Evolutionary conservation across 1,284 basidiomycete species (phyloP), one percentile per base, ranked within the genome.

Genomic region (Boletus mariae): DNA sequence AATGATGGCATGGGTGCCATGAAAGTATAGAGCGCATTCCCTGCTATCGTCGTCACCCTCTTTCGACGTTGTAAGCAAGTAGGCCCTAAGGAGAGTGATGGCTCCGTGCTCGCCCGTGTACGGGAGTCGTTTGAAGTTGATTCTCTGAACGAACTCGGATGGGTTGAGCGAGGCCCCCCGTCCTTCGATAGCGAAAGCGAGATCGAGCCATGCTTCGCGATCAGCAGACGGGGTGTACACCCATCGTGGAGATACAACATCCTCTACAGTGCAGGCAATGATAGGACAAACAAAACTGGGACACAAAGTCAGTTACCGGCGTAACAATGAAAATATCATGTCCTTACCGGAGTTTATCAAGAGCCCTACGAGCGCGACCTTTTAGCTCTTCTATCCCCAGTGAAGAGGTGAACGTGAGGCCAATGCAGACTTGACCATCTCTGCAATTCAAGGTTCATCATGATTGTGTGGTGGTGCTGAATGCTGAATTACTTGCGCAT

Each of bases 21-120:
- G 61, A 45, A 62, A 63, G 49, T 63, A 62, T 10, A 62, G 17
- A 4, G 61, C 63, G 20, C 56, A 63, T 52, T 61, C 53, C 28
- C 15, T 43, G 20, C 4, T 13, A 17, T 28, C 23, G 20, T 51
- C 23, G 8, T 45, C 28, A 1, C n/a, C 35, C 7, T 45, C 42
- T 2, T 47, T n/a, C 23, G 53, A 56, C 4, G 61, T 57, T 0
- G 54, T 55, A 2, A 63, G 56, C 17, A 62, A 38, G 41, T 62
- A 65, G 13, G 35, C 49, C 34, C 50, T 61, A n/a, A 62, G 5
- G 15, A 61, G 4, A 17, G 35, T 48, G 11, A 26, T 45, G 2
- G 52, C 51, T 4, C 56, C 56, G 3, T 43, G 43, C n/a, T 32
- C 50, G 32, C 53, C 55, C 5, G 20, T 20, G 23, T 62, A 62